Conservation (phyloP, 2,329 filamentous ascomycete species). For the Tricladium varicosporioides region DNA sequence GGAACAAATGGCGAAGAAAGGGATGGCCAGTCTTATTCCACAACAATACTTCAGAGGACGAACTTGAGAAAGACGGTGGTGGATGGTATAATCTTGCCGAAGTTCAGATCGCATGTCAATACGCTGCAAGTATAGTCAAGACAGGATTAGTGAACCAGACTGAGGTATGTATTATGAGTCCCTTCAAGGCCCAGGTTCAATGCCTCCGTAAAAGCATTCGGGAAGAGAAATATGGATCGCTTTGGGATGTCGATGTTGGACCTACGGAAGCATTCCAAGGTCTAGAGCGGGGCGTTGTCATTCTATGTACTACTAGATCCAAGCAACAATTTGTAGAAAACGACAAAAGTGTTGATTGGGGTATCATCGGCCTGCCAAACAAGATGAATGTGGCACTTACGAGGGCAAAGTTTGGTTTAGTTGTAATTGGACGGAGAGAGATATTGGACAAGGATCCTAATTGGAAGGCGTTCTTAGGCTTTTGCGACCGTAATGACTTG, state of each 20-base stretch:
- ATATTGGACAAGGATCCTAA: constrained; percentile 12
- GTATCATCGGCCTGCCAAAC: constrained; percentile 18
- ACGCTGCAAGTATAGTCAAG: constrained; percentile 13
- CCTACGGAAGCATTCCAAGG: constrained; percentile 22
- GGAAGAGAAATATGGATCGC: constrained; percentile 1
- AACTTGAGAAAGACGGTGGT: constrained; percentile 16
- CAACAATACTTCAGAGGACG: constrained; percentile 17
- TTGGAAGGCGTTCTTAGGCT: constrained; percentile 18
- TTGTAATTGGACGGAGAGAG: constrained; percentile 19
- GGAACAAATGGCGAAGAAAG: constrained; percentile 17
- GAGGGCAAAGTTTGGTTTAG: constrained; percentile 20
- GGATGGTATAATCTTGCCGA: constrained; percentile 21
- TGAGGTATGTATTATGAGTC: constrained; percentile 22
- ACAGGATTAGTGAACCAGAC: constrained; percentile 13
- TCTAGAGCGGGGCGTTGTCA: constrained; percentile 18
- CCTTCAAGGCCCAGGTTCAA: constrained; percentile 23
- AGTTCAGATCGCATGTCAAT: constrained; percentile 15
- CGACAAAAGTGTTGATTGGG: constrained; percentile 15
- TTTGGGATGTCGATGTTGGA: constrained; percentile 21
- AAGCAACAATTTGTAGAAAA: constrained; percentile 13
- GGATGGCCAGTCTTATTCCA: constrained; percentile 20
- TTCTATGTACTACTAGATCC: constrained; percentile 21
- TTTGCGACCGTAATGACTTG: constrained; percentile 18
- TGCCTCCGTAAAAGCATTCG: constrained; percentile 12
- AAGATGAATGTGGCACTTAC: constrained; percentile 23